These are phyloP conservation scores for Quercus variabilis DNA, from an alignment of 306 rosid genomes.

Conservation along the genomic window DNA sequence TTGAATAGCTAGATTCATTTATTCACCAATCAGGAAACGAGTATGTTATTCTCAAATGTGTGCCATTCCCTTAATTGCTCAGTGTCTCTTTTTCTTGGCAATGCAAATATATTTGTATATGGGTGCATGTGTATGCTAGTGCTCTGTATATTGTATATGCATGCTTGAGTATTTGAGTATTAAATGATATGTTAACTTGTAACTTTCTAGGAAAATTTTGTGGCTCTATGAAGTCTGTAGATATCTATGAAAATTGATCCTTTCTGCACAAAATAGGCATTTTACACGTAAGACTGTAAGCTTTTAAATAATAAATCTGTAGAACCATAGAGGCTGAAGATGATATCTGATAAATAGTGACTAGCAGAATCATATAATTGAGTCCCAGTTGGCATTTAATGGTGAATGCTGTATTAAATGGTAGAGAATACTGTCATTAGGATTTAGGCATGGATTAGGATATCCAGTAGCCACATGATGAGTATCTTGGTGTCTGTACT, in stretches of 20 bases:
- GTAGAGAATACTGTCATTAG: background rate
- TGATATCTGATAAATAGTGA: background rate
- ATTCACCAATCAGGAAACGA: slow-evolving; percentile 59
- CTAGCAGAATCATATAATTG: background rate
- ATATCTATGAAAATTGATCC: background rate
- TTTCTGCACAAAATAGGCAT: background rate
- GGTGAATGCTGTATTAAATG: background rate
- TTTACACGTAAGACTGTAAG: background rate
- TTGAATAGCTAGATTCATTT: slow-evolving; percentile 72
- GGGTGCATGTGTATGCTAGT: slow-evolving; percentile 4
- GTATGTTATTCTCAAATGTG: slow-evolving; percentile 38
- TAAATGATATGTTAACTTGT: slow-evolving; percentile 1
- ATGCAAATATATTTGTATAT: background rate
- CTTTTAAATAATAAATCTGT: background rate
- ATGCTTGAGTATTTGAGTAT: background rate
- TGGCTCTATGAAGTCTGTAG: background rate
- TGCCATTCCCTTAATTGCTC: background rate
- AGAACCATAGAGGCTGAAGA: background rate
- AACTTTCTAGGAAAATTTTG: background rate
- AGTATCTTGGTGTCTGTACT: background rate
- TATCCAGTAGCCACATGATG: background rate
- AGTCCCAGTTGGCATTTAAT: background rate
- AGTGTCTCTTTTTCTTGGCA: background rate
- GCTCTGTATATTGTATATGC: background rate
- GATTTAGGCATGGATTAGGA: background rate